Percentiles rank a stretch among this genome's conserved stretches.
phyloP scores from a whole-genome alignment of 106 monocot genomes.

The Platanthera guangdongensis region DNA sequence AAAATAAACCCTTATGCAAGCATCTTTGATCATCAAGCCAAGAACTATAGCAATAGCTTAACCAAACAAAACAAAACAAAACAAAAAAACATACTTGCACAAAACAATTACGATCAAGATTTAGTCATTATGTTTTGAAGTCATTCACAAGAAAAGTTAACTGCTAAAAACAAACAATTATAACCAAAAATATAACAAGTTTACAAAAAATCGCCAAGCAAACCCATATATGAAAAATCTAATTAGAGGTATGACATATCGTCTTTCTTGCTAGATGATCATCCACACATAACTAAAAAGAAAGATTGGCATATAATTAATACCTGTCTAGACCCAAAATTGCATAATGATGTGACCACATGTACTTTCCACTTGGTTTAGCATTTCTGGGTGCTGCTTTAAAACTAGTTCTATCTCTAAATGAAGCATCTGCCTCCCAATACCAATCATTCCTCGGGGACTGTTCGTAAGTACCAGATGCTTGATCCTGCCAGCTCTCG shows the following conservation, averaged over 20 bases:
- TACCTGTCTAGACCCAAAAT: slow-evolving; percentile 88
- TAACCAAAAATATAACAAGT: not conserved
- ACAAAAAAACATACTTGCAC: not conserved
- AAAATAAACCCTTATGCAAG: not conserved
- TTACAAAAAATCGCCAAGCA: not conserved
- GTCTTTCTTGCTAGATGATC: not conserved
- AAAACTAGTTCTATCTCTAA: slow-evolving; percentile 38
- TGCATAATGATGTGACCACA: slow-evolving; percentile 72
- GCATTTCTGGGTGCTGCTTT: slow-evolving; percentile 21
- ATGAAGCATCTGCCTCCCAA: slow-evolving; percentile 48
- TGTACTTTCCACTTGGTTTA: slow-evolving; percentile 16
- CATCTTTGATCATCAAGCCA: not conserved
- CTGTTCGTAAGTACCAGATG: slow-evolving; percentile 41
- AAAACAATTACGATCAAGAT: not conserved
- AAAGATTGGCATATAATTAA: not conserved
- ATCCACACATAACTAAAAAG: not conserved
- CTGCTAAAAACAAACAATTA: not conserved
- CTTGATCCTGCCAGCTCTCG: slow-evolving; percentile 46
- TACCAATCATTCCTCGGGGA: slow-evolving; percentile 78
- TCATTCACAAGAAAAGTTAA: not conserved
- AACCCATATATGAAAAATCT: not conserved
- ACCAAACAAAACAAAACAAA: not conserved
- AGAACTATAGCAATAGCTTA: not conserved
- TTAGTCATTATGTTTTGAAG: not conserved
- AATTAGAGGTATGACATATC: not conserved